Evolutionary conservation across 2,329 filamentous ascomycete genomes (phyloP), one percentile per base, ranked within the genome.

Genomic region (Xylariaceae sp.): DNA sequence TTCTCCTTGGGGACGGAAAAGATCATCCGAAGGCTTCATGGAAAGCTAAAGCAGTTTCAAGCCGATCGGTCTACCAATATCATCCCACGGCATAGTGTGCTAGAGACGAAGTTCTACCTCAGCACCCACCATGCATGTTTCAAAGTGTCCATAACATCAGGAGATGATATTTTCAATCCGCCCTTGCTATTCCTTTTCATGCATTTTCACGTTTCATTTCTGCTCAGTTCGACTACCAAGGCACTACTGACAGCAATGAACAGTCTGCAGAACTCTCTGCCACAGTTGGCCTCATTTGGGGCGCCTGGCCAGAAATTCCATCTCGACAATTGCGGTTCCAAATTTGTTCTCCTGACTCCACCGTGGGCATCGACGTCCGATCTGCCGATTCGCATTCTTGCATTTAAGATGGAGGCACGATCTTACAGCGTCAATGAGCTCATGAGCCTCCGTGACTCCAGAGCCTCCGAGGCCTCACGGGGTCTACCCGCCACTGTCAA

Each of bases 401-500:
- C 61, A 68, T 51, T 69, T 68, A 69, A 69, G 56, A 82, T 82
- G 80, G 70, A 71, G 56, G 71, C 73, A 10, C 73, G 72, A 49
- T 74, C 67, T 9, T 82, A 82, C 64, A 75, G 73, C 7, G 68
- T 76, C 54, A 67, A 70, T 42, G 77, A 82, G 68, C 72, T 82
- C n/a, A 69, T 81, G 50, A 72, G 69, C 58, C 70, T 81, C 45
- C 72, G 73, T 42, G 69, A 52, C 18, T 56, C 63, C 35, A 48
- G 56, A 9, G 11, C 34, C 4, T 51, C 58, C 1, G 49, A 63
- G 8, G 45, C 59, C 45, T 56, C 60, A 11, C 48, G 57, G 8
- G n/a, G 34, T 3, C 35, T 65, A 13, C 34, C 68, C 4, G 56
- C 61, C 9, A 68, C 58, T 30, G 62, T 71, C 39, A 64, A 67